Base-by-base conservation (phyloP, 768 basidiomycete species). In the Rhodotorula toruloides region DNA sequence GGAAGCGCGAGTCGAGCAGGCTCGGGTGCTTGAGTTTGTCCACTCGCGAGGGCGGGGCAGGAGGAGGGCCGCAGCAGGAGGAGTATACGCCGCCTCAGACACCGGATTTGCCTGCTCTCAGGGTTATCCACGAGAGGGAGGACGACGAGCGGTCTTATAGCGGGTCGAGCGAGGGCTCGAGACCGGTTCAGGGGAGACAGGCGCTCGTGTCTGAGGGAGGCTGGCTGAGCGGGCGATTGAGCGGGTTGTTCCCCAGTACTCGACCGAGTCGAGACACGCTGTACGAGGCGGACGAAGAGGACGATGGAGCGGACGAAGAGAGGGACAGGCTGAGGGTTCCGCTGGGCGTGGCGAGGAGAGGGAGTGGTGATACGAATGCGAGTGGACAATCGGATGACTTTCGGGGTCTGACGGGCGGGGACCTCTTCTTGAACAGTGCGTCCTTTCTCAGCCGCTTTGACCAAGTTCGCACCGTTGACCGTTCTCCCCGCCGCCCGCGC, bases 361-460 rank as follows among this genome's bases (percentile, higher is more conserved):
- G 32, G 31, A 42, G 61, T 29, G 2, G 37, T 29, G 34, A 22
- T 25, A 48, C 34, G 9, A 21, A 32, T 10, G 53, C 31, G 43
- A 47, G 53, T 36, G 27, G 43, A 11, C 5, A 21, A 9, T 61
- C 25, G 53, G 53, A 25, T 21, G 16, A 17, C 25, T 21, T 25
- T 13, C 19, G 29, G 44, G 48, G 39, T 5, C 5, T 40, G 21
- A 36, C 48, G 1, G 17, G 31, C 9, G 27, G 27, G 13, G 37
- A 40, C 9, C 42, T 64, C 19, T 64, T 64, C 49, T 17, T 52
- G 21, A 58, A 57, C 6, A 34, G 63, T 64, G 19, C 29, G 62
- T 42, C 6, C 32, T 48, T 13, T 49, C 42, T 16, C 4, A 2
- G 3, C 5, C 27, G 16, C 10, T 6, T 27, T 27, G 31, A 2